Base-by-base conservation (phyloP, 148 eudicot species). In the Mesembryanthemum crystallinum region DNA sequence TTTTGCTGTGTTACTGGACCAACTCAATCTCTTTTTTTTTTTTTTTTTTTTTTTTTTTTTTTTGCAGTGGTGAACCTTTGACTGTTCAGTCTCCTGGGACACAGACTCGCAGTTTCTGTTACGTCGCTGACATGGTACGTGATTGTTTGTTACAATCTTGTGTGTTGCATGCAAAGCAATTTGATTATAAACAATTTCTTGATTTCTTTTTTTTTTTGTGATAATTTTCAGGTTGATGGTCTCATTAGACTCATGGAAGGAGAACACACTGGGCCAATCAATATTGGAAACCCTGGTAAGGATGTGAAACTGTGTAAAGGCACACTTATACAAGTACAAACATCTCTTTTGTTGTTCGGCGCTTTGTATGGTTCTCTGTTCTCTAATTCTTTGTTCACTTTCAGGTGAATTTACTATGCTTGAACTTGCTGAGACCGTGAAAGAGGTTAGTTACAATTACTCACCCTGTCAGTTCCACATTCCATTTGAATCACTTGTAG, bases 321-420 rank as follows among this genome's bases (percentile, higher is more conserved):
- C 32, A 21, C 23, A 28, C 17, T 5, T 62, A 21, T 72, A 15
- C 1, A 7, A 17, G 23, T 18, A 9, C 35, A 9, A 21, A 15
- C 18, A 18, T 35, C 2, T 33, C 3, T 57, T 55, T 3, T 30
- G 4, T 13, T 20, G 4, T 58, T 24, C 29, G 24, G 24, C 0
- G 67, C 24, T 37, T 12, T 42, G 32, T 14, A 17, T 7, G 3
- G 64, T 33, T 8, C 24, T 29, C 21, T 23, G 9, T 27, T 49
- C 60, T 33, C 35, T 72, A 17, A 54, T 20, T 35, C 5, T 33
- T 64, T 73, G 70, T 23, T 30, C 62, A 32, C 33, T 11, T 33
- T 64, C 85, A 92, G 98, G 98, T 88, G 99, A 96, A 91, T 96
- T 96, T 69, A 96, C 99, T 27, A 96, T 96, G 97, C 77, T 89